Evolutionary conservation across 2,329 filamentous ascomycete species (phyloP), one percentile per base, ranked within the genome.

Genomic region (Hymenoscyphus repandus): DNA sequence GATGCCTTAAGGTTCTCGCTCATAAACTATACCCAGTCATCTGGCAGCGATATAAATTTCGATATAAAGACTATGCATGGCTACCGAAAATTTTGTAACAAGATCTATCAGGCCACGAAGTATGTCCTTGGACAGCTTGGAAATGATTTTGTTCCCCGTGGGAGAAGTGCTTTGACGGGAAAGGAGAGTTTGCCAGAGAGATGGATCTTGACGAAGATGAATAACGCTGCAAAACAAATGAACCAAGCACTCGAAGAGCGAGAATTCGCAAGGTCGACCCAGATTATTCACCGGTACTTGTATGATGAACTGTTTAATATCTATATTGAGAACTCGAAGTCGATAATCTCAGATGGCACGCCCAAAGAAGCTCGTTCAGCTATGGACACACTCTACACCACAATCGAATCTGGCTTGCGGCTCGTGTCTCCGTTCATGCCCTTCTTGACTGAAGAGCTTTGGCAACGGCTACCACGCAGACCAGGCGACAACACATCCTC

Each of bases 21-120:
- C 62, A 82, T 95, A 58, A 82, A 85, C 58, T 95, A 95, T 70
- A 92, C 88, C 40, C 20, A 45, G 11, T 93, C 89, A 36, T 89
- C 89, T 60, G 76, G 80, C 58, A 85, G 85, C 56, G 89, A 95
- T 62, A 92, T 95, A 68, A 86, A 84, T 63, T 86, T 93, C 62
- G 89, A 97, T 64, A 85, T 96, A 67, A 88, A 91, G 73, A 87
- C 96, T 59, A 95, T 97, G 69, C 83, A 93, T 67, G 89, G 83
- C 55, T 96, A 96, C 75, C 85, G 92, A 55, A 86, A 90, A 66
- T 97, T 97, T 80, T 96, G 91, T 68, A 96, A 96, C 78, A 96
- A 96, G 77, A 95, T 91, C 64, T 96, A 93, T 74, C 90, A 97
- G 73, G 93, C 93, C 42, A 95, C 88, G 54, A 97, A 96, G 72